These are phyloP conservation scores for Phytophthora hibernalis DNA, from an alignment of 352 stramenopile genomes.

Conservation along the genomic window DNA sequence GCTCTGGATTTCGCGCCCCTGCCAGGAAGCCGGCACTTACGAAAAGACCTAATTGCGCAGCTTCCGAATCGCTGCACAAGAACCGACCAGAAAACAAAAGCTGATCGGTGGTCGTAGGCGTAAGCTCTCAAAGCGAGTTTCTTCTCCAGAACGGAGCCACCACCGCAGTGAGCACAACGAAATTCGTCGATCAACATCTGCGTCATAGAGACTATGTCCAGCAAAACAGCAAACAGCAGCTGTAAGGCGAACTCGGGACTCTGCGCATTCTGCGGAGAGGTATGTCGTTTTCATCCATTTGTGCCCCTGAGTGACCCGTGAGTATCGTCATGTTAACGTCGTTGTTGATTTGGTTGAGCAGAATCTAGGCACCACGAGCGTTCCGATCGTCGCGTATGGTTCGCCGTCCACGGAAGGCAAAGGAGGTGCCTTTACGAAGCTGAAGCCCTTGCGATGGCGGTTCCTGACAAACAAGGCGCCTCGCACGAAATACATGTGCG, in stretches of 20 bases:
- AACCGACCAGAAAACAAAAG: conserved; percentile 7
- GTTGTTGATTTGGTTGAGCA: conserved; percentile 10
- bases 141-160: not conserved
- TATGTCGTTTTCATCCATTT: conserved; percentile 26
- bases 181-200: not conserved
- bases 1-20: conserved; percentile 16
- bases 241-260: conserved; percentile 10
- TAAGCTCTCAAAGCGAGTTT: not conserved
- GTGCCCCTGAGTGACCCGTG: not conserved
- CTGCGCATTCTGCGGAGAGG: conserved; percentile 34
- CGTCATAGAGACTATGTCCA: conserved; percentile 34
- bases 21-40: too few relatives aligned
- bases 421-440: conserved; percentile 19
- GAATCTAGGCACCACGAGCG: conserved; percentile 28
- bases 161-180: not conserved
- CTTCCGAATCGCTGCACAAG: conserved; percentile 10
- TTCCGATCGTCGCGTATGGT: conserved; percentile 23
- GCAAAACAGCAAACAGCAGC: conserved; percentile 18
- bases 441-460: conserved; percentile 39
- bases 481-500: conserved; percentile 35
- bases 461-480: conserved; percentile 33
- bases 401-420: conserved; percentile 7
- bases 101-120: conserved; percentile 13
- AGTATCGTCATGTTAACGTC: conserved; percentile 19
- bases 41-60: conserved; percentile 18